These are phyloP conservation scores for Teratosphaeria epicoccoides DNA, from an alignment of 2,329 filamentous ascomycete genomes.

Conservation along the genomic window DNA sequence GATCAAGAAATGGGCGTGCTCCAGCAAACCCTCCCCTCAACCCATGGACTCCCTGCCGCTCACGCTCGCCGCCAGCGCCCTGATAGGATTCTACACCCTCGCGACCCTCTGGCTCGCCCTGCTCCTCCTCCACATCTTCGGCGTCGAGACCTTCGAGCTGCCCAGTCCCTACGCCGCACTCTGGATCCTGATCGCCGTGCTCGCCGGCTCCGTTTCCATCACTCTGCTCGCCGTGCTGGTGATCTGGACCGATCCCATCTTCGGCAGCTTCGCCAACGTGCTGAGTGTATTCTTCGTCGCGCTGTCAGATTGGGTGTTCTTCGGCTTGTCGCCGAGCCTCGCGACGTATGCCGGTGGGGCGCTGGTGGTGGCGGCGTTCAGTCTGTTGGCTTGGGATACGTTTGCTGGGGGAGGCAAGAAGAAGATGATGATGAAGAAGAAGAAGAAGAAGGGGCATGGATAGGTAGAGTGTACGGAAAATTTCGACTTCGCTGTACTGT, in stretches of 20 bases:
- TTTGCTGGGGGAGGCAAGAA: constrained; percentile 8
- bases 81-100: constrained; percentile 25
- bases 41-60: constrained; percentile 17
- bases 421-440: too few relatives aligned
- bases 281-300: constrained; percentile 25
- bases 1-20: constrained; percentile 27
- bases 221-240: constrained; percentile 23
- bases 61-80: constrained; percentile 21
- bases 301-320: constrained; percentile 25
- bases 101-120: constrained; percentile 20
- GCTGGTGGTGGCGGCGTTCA: constrained; percentile 23
- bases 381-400: constrained; percentile 21
- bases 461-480: neutral
- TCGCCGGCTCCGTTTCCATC: constrained; percentile 21
- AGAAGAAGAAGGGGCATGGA: neutral
- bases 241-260: constrained; percentile 26
- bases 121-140: constrained; percentile 20
- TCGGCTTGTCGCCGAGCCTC: constrained; percentile 18
- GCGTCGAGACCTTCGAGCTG: constrained; percentile 20
- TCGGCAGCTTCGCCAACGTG: constrained; percentile 26
- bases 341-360: constrained; percentile 23
- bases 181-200: constrained; percentile 22
- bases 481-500: neutral
- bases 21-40: constrained; percentile 15
- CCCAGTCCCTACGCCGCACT: constrained; percentile 16